These are phyloP conservation scores for Penicillium sumatraense DNA, from an alignment of 2,329 filamentous ascomycete genomes.

Conservation along the genomic window DNA sequence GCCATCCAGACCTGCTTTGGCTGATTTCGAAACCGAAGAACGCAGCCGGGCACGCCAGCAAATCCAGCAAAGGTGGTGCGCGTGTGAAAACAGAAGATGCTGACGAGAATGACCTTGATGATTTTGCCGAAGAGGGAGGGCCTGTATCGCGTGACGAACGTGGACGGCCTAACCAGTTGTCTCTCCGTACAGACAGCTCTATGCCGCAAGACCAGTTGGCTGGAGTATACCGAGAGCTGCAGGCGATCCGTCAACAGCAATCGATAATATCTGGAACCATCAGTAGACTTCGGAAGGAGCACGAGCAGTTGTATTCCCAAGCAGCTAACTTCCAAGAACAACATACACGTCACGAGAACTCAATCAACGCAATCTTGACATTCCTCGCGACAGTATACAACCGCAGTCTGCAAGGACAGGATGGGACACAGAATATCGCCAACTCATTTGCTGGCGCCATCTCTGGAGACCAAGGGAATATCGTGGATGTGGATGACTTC, in stretches of 20 bases:
- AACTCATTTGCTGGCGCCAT: slow-evolving; percentile 83
- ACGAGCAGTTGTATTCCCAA: slow-evolving; percentile 85
- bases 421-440: slow-evolving; percentile 73
- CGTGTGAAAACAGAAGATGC: slow-evolving; percentile 62
- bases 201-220: slow-evolving; percentile 74
- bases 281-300: slow-evolving; percentile 77
- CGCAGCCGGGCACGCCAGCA: slow-evolving; percentile 58
- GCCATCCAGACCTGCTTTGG: slow-evolving; percentile 91
- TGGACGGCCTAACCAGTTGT: slow-evolving; percentile 46
- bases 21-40: slow-evolving; percentile 94
- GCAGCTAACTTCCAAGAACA: slow-evolving; percentile 86
- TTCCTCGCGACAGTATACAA: slow-evolving; percentile 97
- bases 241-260: slow-evolving; percentile 83
- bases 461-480: slow-evolving; percentile 64
- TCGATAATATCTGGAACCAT: slow-evolving; percentile 84
- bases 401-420: slow-evolving; percentile 85
- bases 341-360: slow-evolving; percentile 96
- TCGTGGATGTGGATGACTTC: slow-evolving; percentile 64
- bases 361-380: slow-evolving; percentile 97
- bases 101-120: slow-evolving; percentile 67
- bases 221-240: slow-evolving; percentile 77
- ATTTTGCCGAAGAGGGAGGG: slow-evolving; percentile 49
- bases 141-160: slow-evolving; percentile 39
- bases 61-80: slow-evolving; percentile 52
- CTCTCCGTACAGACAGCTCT: slow-evolving; percentile 45